These are phyloP conservation scores for Oryza coarctata DNA, from an alignment of 176 grass and related monocot genomes.

Conservation along the genomic window DNA sequence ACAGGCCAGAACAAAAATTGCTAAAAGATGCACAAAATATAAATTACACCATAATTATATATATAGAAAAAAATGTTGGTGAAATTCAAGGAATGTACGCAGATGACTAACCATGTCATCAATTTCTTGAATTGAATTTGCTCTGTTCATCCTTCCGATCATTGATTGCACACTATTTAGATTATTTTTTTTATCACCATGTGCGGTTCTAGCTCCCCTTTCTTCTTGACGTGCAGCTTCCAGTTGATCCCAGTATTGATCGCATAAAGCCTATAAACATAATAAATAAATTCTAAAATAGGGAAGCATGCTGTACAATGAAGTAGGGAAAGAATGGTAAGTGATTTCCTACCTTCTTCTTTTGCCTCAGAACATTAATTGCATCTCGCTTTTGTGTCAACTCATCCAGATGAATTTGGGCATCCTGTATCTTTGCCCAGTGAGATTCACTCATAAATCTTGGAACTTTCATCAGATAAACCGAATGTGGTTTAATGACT, in stretches of 20 bases:
- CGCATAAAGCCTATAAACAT: conserved; percentile 45
- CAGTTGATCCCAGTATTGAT: conserved; percentile 47
- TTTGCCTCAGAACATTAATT: conserved; percentile 57
- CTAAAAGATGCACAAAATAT: background rate
- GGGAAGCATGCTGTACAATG: conserved; percentile 16
- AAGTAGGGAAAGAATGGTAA: background rate
- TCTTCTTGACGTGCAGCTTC: conserved; percentile 63
- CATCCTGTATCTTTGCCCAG: conserved; percentile 65
- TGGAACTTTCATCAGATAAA: conserved; percentile 64
- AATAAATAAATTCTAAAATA: conserved; percentile 36
- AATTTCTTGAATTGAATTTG: conserved; percentile 90
- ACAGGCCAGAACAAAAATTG: background rate
- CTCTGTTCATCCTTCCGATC: conserved; percentile 81
- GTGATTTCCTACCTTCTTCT: conserved; percentile 62
- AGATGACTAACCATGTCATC: conserved; percentile 66
- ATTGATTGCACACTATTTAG: conserved; percentile 58
- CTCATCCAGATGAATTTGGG: conserved; percentile 56
- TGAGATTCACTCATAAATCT: conserved; percentile 60
- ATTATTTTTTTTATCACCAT: conserved; percentile 61
- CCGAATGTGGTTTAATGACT: conserved; percentile 21
- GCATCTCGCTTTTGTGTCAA: conserved; percentile 72
- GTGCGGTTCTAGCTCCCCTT: conserved; percentile 56
- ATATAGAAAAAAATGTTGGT: too few species aligned
- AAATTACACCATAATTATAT: background rate
- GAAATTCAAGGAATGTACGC: too few species aligned